A percentile compares a stretch with the other conserved stretches of the same genome.
These are phyloP conservation scores for Umbelopsis sp. DNA, from an alignment of 371 early-diverging fungal species.

Conservation along the genomic window DNA sequence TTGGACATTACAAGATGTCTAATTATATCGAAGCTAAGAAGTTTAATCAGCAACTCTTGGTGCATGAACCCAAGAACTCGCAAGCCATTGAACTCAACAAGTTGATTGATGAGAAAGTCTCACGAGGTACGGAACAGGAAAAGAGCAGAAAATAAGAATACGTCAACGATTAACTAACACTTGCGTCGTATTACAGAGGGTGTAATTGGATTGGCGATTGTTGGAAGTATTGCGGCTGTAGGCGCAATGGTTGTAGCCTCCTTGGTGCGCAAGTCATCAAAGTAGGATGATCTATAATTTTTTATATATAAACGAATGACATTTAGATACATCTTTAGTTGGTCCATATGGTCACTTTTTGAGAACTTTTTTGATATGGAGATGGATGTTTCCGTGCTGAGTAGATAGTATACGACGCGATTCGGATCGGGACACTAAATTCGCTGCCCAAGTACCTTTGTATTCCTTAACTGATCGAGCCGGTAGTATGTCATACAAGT, in stretches of 20 bases:
- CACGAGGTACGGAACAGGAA: slow-evolving; percentile 58
- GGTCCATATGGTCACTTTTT: no score
- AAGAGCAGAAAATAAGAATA: background rate
- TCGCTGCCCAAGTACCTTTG: no score
- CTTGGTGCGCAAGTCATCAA: slow-evolving; percentile 25
- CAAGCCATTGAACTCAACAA: slow-evolving; percentile 77
- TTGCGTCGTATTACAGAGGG: slow-evolving; percentile 64
- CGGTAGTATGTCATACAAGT: no score
- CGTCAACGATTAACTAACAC: background rate
- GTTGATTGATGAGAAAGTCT: slow-evolving; percentile 85
- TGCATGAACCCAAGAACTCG: slow-evolving; percentile 82
- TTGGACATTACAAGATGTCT: slow-evolving; percentile 89
- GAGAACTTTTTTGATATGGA: no score
- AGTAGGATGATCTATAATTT: slow-evolving; percentile 4
- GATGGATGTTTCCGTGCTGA: no score
- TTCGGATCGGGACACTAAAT: no score
- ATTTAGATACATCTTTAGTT: background rate
- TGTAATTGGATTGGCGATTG: slow-evolving; percentile 87
- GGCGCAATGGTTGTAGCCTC: slow-evolving; percentile 54
- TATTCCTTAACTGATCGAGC: no score
- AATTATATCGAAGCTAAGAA: slow-evolving; percentile 82
- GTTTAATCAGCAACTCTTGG: slow-evolving; percentile 78
- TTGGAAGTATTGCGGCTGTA: slow-evolving; percentile 79
- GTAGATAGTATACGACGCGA: no score
- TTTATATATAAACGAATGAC: background rate